Evolutionary conservation across 345 rosid species (phyloP), one percentile per base, ranked within the genome.

Genomic region (Erucastrum elatum): DNA sequence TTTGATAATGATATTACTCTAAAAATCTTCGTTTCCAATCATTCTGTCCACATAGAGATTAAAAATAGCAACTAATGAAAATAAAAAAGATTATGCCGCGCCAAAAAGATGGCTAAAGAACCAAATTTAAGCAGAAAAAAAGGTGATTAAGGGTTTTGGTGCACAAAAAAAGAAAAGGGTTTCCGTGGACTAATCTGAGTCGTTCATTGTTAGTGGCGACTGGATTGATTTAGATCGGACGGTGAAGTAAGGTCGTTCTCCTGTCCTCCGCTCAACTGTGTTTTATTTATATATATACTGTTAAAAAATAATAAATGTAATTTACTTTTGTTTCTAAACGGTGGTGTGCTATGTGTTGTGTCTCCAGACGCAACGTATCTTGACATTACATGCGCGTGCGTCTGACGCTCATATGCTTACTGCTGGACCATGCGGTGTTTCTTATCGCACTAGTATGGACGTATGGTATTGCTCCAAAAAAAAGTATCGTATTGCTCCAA

Each of bases 171-270:
- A 35, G 34, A 81, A 61, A 67, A 78, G 77, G 53, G 81, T 79
- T 64, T 37, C 41, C 77, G 66, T 71, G 70, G 79, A 80, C 27
- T 9, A 30, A 75, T 39, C 60, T 29, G 56, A 33, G 58, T 56
- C 73, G 75, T 80, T 17, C 31, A 63, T 29, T 15, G 4, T 53
- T 27, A 72, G 68, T 58, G 66, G 73, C 75, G 75, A 27, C 58
- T 68, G 66, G 60, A 58, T 75, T 71, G 64, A 64, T 79, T 55
- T 17, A 41, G 59, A 88, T 87, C 87, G 34, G 80, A 85, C 82
- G 85, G 87, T 56, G 37, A 4, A 59, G 5, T 3, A 55, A 46
- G 46, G 80, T 77, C 77, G 31, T 34, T 66, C 80, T 64, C 64
- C 59, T 8, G 12, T 39, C 53, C 53, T 13, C 5, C 53, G 53